A percentile compares a stretch with the other conserved stretches of the same genome.
phyloP scores from a whole-genome alignment of 2,329 filamentous ascomycete genomes.

The Mariannaea sp. region DNA sequence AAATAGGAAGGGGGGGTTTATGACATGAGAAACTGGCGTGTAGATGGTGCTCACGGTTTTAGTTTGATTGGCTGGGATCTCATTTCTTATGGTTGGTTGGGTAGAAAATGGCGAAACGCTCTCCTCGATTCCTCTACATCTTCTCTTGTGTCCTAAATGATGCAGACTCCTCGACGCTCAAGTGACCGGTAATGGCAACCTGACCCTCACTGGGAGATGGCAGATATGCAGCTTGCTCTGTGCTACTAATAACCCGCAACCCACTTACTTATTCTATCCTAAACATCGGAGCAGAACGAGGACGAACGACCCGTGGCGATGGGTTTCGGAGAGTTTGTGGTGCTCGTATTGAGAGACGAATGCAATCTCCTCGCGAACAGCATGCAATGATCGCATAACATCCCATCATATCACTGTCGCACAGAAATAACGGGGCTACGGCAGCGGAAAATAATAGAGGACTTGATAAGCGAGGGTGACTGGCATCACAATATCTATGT shows the following conservation, averaged over 20 bases:
- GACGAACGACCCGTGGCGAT: background rate
- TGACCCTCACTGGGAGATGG: background rate
- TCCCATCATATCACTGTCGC: background rate
- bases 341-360: no score
- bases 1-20: slow-evolving; percentile 11
- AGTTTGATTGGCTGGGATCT: slow-evolving; percentile 6
- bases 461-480: background rate
- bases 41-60: slow-evolving; percentile 12
- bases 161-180: no score
- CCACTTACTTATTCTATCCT: no score
- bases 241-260: no score
- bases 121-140: slow-evolving; percentile 22
- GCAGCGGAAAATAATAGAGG: background rate
- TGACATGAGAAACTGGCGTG: slow-evolving; percentile 14
- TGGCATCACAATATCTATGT: background rate
- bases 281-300: no score
- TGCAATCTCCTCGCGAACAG: no score
- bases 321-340: background rate
- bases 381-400: background rate
- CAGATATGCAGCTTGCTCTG: background rate
- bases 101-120: slow-evolving; percentile 25
- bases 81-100: background rate
- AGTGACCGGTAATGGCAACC: background rate
- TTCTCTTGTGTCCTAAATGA: no score
- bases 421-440: background rate